A percentile compares a stretch with the other conserved stretches of the same genome.
phyloP scores from a whole-genome alignment of 2,329 filamentous ascomycete species.

The Talaromyces sp. region DNA sequence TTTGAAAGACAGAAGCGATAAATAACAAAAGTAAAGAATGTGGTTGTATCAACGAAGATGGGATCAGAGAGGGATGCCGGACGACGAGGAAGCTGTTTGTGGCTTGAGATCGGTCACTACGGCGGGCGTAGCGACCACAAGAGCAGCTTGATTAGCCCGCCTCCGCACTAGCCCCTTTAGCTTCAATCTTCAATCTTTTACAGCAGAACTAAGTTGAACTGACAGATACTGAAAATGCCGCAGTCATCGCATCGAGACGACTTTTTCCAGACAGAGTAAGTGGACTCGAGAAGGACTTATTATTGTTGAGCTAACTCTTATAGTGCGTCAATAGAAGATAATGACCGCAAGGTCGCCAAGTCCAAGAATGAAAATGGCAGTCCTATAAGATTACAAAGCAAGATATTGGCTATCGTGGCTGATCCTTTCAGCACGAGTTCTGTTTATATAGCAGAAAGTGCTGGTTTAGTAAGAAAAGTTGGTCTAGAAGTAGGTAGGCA shows the following conservation, averaged over 20 bases:
- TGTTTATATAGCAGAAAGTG: conserved; percentile 82
- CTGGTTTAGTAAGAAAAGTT: conserved; percentile 73
- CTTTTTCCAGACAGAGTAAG: conserved; percentile 92
- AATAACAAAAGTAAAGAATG: conserved; percentile 23
- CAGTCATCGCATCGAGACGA: conserved; percentile 71
- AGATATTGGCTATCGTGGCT: conserved; percentile 71
- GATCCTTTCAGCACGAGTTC: conserved; percentile 64
- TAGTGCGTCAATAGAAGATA: conserved; percentile 52
- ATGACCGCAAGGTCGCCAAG: conserved; percentile 66
- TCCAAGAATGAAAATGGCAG: conserved; percentile 79
- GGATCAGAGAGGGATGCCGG: conserved; percentile 26
- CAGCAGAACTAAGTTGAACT: not conserved
- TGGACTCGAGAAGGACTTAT: conserved; percentile 8
- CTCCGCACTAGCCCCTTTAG: conserved; percentile 6
- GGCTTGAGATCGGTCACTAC: conserved; percentile 25
- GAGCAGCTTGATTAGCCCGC: conserved; percentile 8
- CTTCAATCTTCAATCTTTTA: not conserved
- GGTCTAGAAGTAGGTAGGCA: conserved; percentile 67
- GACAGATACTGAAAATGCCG: conserved; percentile 50
- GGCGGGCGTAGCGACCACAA: conserved; percentile 9
- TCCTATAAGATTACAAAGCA: conserved; percentile 78
- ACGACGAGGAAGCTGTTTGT: conserved; percentile 22
- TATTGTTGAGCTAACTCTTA: not conserved
- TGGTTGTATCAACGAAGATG: conserved; percentile 23
- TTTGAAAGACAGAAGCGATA: conserved; percentile 17